A percentile compares a stretch with the other conserved stretches of the same genome.
phyloP scores from a whole-genome alignment of 306 rosid species.

The Trifolium repens region DNA sequence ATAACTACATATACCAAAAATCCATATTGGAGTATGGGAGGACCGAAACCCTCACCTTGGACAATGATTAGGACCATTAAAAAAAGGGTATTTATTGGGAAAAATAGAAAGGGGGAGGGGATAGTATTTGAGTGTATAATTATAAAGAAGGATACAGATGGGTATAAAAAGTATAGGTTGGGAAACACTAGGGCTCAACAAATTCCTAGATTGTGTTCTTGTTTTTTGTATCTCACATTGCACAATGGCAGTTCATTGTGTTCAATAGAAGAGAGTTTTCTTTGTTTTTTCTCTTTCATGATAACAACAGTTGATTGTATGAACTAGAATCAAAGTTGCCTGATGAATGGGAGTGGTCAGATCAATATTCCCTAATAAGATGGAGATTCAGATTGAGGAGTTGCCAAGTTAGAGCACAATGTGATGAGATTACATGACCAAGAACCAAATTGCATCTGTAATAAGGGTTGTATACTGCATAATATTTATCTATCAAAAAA shows the following conservation, averaged over 20 bases:
- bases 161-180: not conserved
- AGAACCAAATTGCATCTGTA: not conserved
- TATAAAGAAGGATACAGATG: not conserved
- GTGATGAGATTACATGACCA: not conserved
- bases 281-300: no score
- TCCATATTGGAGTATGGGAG: not conserved
- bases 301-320: not conserved
- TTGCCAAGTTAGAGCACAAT: not conserved
- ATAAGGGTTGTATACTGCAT: no score
- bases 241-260: not conserved
- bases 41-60: not conserved
- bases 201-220: constrained; percentile 5
- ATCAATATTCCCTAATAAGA: not conserved
- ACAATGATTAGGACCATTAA: not conserved
- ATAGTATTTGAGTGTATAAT: constrained; percentile 11
- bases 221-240: not conserved
- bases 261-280: not conserved
- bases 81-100: not conserved
- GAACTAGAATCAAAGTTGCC: not conserved
- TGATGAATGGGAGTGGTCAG: not conserved
- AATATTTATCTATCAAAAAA: no score
- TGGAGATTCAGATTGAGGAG: not conserved
- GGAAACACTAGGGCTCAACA: not conserved
- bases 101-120: not conserved
- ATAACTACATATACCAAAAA: not conserved